Base-by-base conservation (phyloP, 768 basidiomycete species). In the Tylopilus felleus region DNA sequence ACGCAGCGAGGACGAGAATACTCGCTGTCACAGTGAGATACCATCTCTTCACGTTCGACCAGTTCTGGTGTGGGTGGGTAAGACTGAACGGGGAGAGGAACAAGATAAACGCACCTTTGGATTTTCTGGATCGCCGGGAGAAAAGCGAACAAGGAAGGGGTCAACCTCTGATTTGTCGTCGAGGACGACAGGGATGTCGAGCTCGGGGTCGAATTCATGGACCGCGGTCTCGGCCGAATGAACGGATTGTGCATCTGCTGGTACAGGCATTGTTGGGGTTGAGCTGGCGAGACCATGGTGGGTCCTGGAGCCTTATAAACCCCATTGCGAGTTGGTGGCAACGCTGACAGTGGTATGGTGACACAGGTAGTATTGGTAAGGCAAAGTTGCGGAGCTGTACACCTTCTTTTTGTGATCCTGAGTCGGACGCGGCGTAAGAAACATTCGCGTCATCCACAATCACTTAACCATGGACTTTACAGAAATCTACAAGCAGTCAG, bases 401-500 rank as follows among this genome's bases (percentile, higher is more conserved):
- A 14, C 2, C 17, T 13, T 17, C 17, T 2, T 17, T 4, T 36
- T 17, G 36, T 36, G 13, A 33, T 33, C 13, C 7, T 12, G 1
- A 28, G 22, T 27, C 22, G 13, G 7, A 21, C 13, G 49, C 9
- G 19, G 21, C 10, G 19, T 49, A 36, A 55, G 19, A 27, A 19
- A 1, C 9, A 7, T 27, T 47, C 23, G 14, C 36, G 57, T 57
- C 57, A 57, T 57, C 41, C 13, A 13, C 29, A 40, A 38, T 19
- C 28, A 4, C 12, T 28, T 5, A 16, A 0, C 17, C 10, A 90
- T 91, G 89, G 90, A 93, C 71, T 93, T 93, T 64, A 93, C 91
- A 19, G 88, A 93, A 66, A 78, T 89, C 57, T 93, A 92, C 77
- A 81, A 80, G 57, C 90, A 91, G 46, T 80, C 89, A 6, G 71